Percentiles rank a stretch among this genome's conserved stretches.
Evolutionary conservation across 768 basidiomycete species (phyloP).

Genomic region (Auricularia cornea): DNA sequence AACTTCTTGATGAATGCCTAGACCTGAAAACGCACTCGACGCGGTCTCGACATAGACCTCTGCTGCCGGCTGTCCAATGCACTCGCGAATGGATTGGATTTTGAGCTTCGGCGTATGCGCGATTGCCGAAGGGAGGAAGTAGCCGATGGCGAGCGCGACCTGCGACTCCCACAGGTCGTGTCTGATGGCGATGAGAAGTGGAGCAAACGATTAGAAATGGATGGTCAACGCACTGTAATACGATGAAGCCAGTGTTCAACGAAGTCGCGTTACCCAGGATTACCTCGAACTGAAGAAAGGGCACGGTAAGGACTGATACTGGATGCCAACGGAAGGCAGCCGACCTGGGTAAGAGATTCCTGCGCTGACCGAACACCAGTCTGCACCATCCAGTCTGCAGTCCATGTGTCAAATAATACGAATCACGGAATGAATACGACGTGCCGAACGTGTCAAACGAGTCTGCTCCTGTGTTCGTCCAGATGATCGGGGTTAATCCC

Average conservation of each 20-base stretch:
- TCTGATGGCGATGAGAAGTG: too few relatives aligned
- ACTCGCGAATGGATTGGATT: neutral
- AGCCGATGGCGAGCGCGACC: slow-evolving; percentile 37
- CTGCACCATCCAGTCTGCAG: slow-evolving; percentile 34
- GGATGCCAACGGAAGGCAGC: neutral
- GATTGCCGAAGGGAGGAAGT: slow-evolving; percentile 33
- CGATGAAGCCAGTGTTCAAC: slow-evolving; percentile 35
- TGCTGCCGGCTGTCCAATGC: neutral
- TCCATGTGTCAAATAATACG: slow-evolving; percentile 8
- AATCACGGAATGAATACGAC: slow-evolving; percentile 9
- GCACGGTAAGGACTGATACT: neutral
- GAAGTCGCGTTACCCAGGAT: slow-evolving; percentile 27
- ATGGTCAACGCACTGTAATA: slow-evolving; percentile 20
- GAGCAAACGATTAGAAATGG: too few relatives aligned
- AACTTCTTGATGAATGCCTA: neutral
- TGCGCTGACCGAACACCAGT: slow-evolving; percentile 16
- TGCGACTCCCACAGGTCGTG: slow-evolving; percentile 35
- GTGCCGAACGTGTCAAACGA: slow-evolving; percentile 13
- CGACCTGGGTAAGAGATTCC: neutral
- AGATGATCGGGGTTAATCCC: slow-evolving; percentile 39
- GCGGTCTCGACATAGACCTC: neutral
- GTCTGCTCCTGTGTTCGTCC: slow-evolving; percentile 18
- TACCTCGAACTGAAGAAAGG: slow-evolving; percentile 22
- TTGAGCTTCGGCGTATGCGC: slow-evolving; percentile 7
- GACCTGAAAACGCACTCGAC: neutral